These are phyloP conservation scores for Gossypium turneri DNA, from an alignment of 345 rosid genomes.

Conservation along the genomic window DNA sequence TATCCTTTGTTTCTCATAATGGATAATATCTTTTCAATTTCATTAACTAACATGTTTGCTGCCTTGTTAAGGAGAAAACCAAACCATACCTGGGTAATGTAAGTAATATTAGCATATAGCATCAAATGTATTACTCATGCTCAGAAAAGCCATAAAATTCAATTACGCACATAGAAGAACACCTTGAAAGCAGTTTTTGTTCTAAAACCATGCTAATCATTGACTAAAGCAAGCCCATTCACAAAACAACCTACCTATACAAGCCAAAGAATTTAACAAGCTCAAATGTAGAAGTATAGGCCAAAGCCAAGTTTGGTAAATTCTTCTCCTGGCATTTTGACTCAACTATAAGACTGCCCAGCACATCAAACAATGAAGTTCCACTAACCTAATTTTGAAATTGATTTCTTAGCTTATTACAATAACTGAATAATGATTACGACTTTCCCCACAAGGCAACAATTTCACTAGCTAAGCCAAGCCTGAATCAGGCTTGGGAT, in stretches of 20 bases:
- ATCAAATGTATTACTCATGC: neutral
- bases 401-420: neutral
- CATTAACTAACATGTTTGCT: neutral
- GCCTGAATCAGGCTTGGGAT: neutral
- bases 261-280: neutral
- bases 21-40: neutral
- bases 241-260: neutral
- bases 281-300: neutral
- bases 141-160: neutral
- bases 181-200: constrained; percentile 1
- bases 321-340: neutral
- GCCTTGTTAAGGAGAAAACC: neutral
- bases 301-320: neutral
- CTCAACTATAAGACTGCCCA: neutral
- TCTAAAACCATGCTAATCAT: neutral
- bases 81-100: neutral
- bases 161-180: neutral
- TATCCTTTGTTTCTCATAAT: neutral
- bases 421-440: neutral
- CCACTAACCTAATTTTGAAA: neutral
- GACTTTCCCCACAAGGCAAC: neutral
- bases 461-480: neutral
- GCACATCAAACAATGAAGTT: neutral
- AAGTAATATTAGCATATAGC: neutral
- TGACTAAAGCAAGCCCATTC: neutral